These are phyloP conservation scores for Kwoniella heveanensis DNA, from an alignment of 768 basidiomycete genomes.

Conservation along the genomic window DNA sequence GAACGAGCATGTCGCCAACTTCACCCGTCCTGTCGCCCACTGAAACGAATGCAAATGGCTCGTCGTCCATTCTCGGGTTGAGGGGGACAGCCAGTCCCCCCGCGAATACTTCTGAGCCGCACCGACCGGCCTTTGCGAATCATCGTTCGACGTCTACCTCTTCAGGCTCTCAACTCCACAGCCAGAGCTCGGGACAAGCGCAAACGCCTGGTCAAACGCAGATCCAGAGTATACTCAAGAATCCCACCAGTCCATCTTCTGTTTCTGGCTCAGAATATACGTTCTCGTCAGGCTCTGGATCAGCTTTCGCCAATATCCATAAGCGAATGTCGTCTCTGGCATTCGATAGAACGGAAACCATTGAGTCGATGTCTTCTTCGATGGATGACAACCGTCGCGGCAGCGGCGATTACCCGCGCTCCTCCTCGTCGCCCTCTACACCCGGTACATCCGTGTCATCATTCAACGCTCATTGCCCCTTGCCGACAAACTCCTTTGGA, in stretches of 20 bases:
- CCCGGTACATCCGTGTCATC: conserved; percentile 46
- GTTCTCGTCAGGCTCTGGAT: conserved; percentile 12
- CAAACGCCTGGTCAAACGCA: background rate
- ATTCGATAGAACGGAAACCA: conserved; percentile 36
- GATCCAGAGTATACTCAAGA: conserved; percentile 17
- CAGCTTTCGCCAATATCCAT: conserved; percentile 18
- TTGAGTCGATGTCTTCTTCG: conserved; percentile 12
- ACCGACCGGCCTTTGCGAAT: background rate
- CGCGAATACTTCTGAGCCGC: background rate
- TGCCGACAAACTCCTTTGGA: conserved; percentile 25
- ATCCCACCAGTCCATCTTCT: conserved; percentile 10
- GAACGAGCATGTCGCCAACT: background rate
- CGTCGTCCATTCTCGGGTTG: background rate
- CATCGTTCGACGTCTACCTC: background rate
- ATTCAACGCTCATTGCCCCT: conserved; percentile 38
- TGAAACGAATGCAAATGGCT: background rate
- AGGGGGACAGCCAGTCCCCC: background rate
- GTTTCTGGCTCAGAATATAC: conserved; percentile 26
- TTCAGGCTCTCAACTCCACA: background rate
- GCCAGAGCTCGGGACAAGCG: background rate
- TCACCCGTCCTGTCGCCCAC: background rate
- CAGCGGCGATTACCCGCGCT: conserved; percentile 3
- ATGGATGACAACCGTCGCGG: background rate
- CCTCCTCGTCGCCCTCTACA: conserved; percentile 28
- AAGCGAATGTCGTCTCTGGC: conserved; percentile 27